Conservation (phyloP, 306 rosid species). For the Oemleria cerasiformis region DNA sequence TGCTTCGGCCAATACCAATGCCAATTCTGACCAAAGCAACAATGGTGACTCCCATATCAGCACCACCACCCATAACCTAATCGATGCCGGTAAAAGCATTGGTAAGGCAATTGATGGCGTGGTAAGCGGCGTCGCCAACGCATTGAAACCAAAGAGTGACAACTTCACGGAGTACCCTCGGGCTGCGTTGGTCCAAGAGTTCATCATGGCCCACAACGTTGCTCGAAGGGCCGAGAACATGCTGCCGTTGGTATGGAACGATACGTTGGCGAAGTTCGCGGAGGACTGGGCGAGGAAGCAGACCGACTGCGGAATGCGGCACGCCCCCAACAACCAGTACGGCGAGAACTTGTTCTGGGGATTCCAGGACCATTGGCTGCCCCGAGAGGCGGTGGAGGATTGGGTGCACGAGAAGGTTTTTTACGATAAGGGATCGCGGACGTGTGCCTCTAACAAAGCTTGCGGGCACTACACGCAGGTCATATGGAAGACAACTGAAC, state of each 20-base stretch:
- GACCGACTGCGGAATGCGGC: constrained; percentile 36
- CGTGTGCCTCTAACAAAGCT: constrained; percentile 18
- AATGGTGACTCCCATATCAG: too few relatives aligned
- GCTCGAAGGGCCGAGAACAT: constrained; percentile 22
- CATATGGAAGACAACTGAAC: constrained; percentile 46
- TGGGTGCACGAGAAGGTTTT: constrained; percentile 41
- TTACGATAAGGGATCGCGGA: constrained; percentile 19
- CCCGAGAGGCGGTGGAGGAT: constrained; percentile 37
- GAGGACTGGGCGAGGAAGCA: constrained; percentile 31
- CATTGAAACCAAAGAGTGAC: background rate
- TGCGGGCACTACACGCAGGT: constrained; percentile 79
- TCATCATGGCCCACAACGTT: constrained; percentile 54
- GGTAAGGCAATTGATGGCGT: background rate
- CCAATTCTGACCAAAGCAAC: background rate
- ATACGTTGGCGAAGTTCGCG: constrained; percentile 34
- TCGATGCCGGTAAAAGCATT: background rate
- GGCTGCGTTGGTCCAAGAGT: constrained; percentile 23
- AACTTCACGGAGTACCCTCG: background rate
- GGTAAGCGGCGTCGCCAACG: background rate
- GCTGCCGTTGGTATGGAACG: constrained; percentile 38
- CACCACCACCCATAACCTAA: background rate
- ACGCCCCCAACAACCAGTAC: constrained; percentile 31
- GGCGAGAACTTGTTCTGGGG: constrained; percentile 79
- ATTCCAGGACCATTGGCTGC: constrained; percentile 20
- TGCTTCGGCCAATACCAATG: background rate